Evolutionary conservation across 495 filamentous ascomycete species (phyloP), one percentile per base, ranked within the genome.

Genomic region (Neurospora sp.): DNA sequence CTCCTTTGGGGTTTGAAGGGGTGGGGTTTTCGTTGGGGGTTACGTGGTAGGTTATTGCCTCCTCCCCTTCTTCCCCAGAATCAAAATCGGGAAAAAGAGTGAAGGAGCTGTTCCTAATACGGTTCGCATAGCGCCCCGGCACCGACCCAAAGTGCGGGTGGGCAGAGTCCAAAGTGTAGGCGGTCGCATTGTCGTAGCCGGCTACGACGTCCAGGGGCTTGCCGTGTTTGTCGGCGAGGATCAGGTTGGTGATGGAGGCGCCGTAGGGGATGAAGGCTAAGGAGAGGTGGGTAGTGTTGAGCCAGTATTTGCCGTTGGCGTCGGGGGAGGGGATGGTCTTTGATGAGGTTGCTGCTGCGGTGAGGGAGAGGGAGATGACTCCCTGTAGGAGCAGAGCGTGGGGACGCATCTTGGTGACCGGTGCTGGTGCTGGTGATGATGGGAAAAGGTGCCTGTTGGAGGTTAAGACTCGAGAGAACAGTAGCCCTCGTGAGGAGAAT

Each of bases 61-160:
- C 45, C 10, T 48, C 4, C 31, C 88, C 91, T 70, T 93, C 90
- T 73, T 95, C 87, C 73, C 85, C 86, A 54, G 4, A 15, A 13
- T 15, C 48, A 3, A 0, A 2, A 5, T 62, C 54, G 54, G 21
- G 1, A 17, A 62, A 62, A 6, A 62, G 13, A 19, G 54, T 31
- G 78, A 96, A 97, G 10, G 89, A 92, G 74, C 89, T 90, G 81
- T 96, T 96, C 85, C 91, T 93, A 83, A 96, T 97, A 39, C 92
- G 90, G 82, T 97, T 95, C 54, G 92, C 92, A 77, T 94, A 95
- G 21, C 92, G 90, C 42, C 93, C 93, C 6, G 90, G 91, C n/a
- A 93, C 87, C 8, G 90, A 85, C 54, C 92, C 92, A 73, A 92
- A 91, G 84, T 91, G 92, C 69, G 92, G 92, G 82, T 92, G 92